Percentiles rank a stretch among this genome's conserved stretches.
Conservation (phyloP, 345 rosid genomes). For the Cardamine occulta region DNA sequence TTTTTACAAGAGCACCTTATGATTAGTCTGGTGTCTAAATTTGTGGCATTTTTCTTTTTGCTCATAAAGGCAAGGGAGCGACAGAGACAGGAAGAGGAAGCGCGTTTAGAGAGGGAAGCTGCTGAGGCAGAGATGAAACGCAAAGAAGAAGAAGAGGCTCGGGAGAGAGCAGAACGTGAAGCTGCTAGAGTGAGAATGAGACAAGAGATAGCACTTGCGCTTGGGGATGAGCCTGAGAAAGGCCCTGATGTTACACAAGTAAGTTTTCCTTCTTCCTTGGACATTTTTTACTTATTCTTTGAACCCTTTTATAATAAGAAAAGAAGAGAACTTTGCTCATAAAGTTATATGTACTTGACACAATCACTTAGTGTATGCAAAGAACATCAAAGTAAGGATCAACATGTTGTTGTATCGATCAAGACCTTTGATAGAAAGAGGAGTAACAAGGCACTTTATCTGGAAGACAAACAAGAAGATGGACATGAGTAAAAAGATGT, state of each 20-base stretch:
- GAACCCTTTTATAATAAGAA: neutral
- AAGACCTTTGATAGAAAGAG: too few species aligned
- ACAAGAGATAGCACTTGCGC: slow-evolving; percentile 84
- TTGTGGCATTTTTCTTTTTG: slow-evolving; percentile 17
- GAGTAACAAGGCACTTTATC: too few species aligned
- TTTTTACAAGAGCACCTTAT: neutral
- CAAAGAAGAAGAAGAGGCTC: slow-evolving; percentile 92
- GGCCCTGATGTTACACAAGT: slow-evolving; percentile 92
- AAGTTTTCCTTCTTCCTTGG: slow-evolving; percentile 32
- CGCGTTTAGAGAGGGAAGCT: slow-evolving; percentile 83
- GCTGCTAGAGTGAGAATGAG: slow-evolving; percentile 75
- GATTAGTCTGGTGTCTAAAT: neutral
- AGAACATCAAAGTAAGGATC: too few species aligned
- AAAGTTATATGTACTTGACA: neutral
- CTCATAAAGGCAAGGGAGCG: slow-evolving; percentile 79
- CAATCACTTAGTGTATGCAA: neutral
- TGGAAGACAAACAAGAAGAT: too few species aligned
- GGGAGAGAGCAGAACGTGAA: slow-evolving; percentile 78
- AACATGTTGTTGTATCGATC: too few species aligned
- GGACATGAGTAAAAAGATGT: too few species aligned
- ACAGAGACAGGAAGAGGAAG: slow-evolving; percentile 84
- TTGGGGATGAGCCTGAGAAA: slow-evolving; percentile 91
- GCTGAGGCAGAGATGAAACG: slow-evolving; percentile 89
- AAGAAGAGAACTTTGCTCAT: neutral
- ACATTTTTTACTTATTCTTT: neutral